Conservation (phyloP, 306 rosid genomes). For the Castanea mollissima region DNA sequence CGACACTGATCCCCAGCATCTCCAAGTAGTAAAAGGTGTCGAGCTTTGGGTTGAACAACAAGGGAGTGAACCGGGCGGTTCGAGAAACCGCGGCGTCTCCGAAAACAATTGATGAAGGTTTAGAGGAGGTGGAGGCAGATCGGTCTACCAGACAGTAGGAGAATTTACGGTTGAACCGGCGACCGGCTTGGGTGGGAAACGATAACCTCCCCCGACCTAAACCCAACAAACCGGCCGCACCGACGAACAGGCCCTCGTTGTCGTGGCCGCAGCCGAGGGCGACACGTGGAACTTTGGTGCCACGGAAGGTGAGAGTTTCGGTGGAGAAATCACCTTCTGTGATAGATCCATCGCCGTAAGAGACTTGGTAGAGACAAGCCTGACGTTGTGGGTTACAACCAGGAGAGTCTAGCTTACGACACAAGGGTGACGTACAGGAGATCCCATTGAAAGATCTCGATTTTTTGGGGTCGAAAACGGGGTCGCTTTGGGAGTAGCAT, state of each 20-base stretch:
- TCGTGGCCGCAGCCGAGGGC: conserved; percentile 92
- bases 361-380: conserved; percentile 72
- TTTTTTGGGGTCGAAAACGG: conserved; percentile 64
- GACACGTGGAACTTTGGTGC: conserved; percentile 52
- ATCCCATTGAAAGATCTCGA: conserved; percentile 52
- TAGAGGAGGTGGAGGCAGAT: conserved; percentile 54
- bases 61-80: conserved; percentile 77
- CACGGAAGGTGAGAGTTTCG: conserved; percentile 82
- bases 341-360: conserved; percentile 92
- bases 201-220: conserved; percentile 82
- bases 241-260: conserved; percentile 80
- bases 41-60: conserved; percentile 62
- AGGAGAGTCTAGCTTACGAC: conserved; percentile 60
- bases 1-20: conserved; percentile 74
- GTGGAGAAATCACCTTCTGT: conserved; percentile 79
- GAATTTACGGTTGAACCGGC: conserved; percentile 67
- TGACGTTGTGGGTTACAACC: conserved; percentile 48
- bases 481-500: conserved; percentile 83
- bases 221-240: conserved; percentile 85
- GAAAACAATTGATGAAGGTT: conserved; percentile 67
- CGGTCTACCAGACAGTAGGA: conserved; percentile 91
- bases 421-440: conserved; percentile 66
- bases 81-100: conserved; percentile 81
- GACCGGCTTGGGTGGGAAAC: conserved; percentile 71
- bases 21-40: conserved; percentile 86